Base-by-base conservation (phyloP, 768 basidiomycete species). In the Psilocybe cubensis region DNA sequence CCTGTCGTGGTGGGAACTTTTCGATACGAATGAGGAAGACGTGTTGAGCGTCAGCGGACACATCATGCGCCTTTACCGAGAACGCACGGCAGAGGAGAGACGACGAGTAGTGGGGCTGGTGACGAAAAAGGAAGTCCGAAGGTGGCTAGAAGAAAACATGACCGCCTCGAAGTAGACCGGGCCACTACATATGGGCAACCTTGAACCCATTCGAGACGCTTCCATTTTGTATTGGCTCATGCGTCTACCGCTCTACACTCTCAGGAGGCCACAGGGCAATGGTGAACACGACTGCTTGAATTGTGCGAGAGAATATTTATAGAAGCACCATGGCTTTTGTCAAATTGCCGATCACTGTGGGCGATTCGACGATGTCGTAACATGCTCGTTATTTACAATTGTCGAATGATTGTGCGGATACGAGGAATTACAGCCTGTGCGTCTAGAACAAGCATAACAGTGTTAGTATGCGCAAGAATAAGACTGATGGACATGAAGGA, bases 1-100 rank as follows among this genome's bases (percentile, higher is more conserved):
- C 0, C 79, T 87, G 53, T 83, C 86, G 55, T 99, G 97, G 97
- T 96, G 92, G 89, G 86, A 91, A 42, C 78, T 98, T 5, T 99
- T 99, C 66, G 97, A 98, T 68, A 91, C 93, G 0, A 79, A 85
- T 0, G 92, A 87, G 85, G 92, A 94, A 52, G 96, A 97, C 64
- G 79, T 97, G 24, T 90, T 89, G 87, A 85, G 79, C 63, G 86
- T 95, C 7, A 88, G 88, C 58, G 94, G 92, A n/a, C 80, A 83
- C 64, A 82, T 96, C 49, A 91, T 92, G 89, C 80, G 88, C 38
- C 74, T 98, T 3, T 98, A 91, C 69, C 79, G 86, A 3, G 68
- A 77, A 46, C 78, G 87, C 49, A 76, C 71, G 9, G 77, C 79
- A 23, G 81, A 79, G 54, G 79, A 81, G 29, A 67, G 50, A 46